These are phyloP conservation scores for Fraxinus pennsylvanica DNA, from an alignment of 257 asterid species.

Conservation along the genomic window DNA sequence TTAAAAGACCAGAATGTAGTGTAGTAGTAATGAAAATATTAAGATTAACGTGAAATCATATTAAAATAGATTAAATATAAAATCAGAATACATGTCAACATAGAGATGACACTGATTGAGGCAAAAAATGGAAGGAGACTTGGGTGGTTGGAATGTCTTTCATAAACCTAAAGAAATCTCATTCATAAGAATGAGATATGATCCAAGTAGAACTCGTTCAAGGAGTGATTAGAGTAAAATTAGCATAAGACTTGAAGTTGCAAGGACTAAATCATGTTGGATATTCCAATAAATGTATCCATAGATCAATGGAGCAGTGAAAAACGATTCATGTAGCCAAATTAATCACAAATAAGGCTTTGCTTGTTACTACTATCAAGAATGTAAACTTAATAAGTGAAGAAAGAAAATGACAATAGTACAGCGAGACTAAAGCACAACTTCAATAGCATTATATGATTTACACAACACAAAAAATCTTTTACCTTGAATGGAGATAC, in stretches of 20 bases:
- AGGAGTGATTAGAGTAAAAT: background rate
- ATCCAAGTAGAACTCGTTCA: background rate
- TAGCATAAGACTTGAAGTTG: background rate
- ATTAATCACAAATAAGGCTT: background rate
- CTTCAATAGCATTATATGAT: background rate
- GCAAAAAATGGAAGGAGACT: background rate
- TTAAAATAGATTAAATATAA: background rate
- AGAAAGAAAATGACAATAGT: background rate
- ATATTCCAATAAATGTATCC: no score
- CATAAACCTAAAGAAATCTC: background rate
- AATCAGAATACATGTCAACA: background rate
- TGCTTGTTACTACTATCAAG: background rate
- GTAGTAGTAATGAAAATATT: background rate
- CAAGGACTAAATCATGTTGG: background rate
- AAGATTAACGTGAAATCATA: background rate
- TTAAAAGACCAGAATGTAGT: background rate
- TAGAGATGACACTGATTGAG: background rate
- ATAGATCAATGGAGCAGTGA: background rate
- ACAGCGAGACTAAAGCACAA: background rate
- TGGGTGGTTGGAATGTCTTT: background rate
- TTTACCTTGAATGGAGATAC: conserved; percentile 87
- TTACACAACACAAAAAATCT: conserved; percentile 12
- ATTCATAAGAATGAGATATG: background rate
- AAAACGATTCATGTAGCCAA: background rate
- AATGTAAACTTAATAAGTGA: background rate